phyloP scores from a whole-genome alignment of 2,329 filamentous ascomycete species.

The Alternaria arborescens region DNA sequence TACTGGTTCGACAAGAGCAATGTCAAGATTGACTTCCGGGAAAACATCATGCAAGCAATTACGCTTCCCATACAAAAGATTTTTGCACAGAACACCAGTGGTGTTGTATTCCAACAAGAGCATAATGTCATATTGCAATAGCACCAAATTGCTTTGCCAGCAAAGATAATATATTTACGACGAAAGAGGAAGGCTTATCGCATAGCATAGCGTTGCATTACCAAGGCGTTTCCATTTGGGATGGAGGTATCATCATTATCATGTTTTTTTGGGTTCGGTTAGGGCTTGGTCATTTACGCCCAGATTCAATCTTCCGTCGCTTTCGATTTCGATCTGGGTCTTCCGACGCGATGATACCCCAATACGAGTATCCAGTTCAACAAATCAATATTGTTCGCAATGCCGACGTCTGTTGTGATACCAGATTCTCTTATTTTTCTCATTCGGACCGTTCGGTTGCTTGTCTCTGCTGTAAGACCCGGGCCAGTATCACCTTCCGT shows the following conservation, averaged over 20 bases:
- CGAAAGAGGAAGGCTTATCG: slow-evolving; percentile 15
- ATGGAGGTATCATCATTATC: slow-evolving; percentile 1
- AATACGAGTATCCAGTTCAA: slow-evolving; percentile 23
- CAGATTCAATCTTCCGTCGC: slow-evolving; percentile 7
- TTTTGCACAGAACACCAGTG: slow-evolving; percentile 41
- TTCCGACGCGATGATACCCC: slow-evolving; percentile 34
- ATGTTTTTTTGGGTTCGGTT: slow-evolving; percentile 8
- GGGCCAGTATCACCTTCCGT: neutral
- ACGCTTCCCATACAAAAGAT: slow-evolving; percentile 47
- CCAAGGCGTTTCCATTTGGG: slow-evolving; percentile 27
- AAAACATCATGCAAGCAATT: slow-evolving; percentile 51
- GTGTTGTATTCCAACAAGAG: slow-evolving; percentile 38
- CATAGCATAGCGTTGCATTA: slow-evolving; percentile 36
- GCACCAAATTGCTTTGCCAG: neutral
- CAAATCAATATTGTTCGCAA: slow-evolving; percentile 6
- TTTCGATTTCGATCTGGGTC: slow-evolving; percentile 26
- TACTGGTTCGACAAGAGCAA: slow-evolving; percentile 50
- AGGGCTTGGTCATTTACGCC: slow-evolving; percentile 3
- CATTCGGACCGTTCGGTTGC: neutral
- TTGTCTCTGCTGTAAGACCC: neutral
- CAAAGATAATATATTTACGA: slow-evolving; percentile 4
- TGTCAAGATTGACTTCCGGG: slow-evolving; percentile 46
- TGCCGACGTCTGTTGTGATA: neutral
- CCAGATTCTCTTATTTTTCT: neutral
- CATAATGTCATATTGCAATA: slow-evolving; percentile 40